Base-by-base conservation (phyloP, 2,329 filamentous ascomycete genomes). In the Fusarium pseudonygamai region DNA sequence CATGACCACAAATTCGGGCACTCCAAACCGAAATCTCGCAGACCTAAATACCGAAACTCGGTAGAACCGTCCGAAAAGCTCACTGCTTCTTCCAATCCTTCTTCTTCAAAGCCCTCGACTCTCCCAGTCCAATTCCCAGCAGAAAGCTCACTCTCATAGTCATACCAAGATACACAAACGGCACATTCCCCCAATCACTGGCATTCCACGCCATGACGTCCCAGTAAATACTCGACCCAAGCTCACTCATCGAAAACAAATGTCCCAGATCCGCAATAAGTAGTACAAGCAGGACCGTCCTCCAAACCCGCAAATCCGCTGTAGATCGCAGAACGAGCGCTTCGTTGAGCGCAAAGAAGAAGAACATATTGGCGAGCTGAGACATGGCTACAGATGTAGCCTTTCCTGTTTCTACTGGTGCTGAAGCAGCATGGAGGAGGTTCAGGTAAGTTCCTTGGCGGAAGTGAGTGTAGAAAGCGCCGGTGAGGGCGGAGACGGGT, bases 201-300 rank as follows among this genome's bases (percentile, higher is more conserved):
- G 86, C 85, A 79, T 92, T 93, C 92, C 92, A 94, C 15, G 81
- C 79, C 72, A 81, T 77, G 34, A 88, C 84, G 72, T 89, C 85
- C 86, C 89, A 93, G 81, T 92, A 94, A n/a, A 93, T 84, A 14
- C 83, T 82, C 18, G 79, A 73, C 0, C 93, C 93, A 36, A 92
- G 83, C 34, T 83, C 84, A 40, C 84, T 83, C 67, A 95, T 86
- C 40, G 90, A 90, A 81, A 91, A 93, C 62, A 95, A 82, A 80
- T 95, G 93, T 7, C 93, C 93, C 39, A 94, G 80, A 80, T 96
- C 93, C n/a, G 92, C 93, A 22, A 95, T 80, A 37, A 95, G 85
- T 66, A 95, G 83, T 42, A 88, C 90, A 50, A 92, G 82, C 9
- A 95, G 84, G 32, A 95, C 85, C 3, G 88, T 85, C 73, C 84